Evolutionary conservation across 805 yeast species (phyloP), one percentile per base, ranked within the genome.

Genomic region (Candida loeiensis): DNA sequence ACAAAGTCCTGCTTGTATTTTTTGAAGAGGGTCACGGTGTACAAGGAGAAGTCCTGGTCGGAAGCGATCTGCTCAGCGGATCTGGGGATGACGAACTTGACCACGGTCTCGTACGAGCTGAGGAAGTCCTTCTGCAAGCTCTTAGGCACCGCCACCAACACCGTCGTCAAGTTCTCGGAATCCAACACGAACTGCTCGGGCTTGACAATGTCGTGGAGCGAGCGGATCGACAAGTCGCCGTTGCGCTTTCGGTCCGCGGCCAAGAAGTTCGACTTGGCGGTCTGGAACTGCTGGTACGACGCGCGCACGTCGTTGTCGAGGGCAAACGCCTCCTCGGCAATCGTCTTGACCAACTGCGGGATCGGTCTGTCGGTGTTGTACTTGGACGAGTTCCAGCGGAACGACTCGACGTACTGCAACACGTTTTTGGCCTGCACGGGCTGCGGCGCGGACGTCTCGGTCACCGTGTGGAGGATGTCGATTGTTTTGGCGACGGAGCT

Each of bases 181-280:
- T 80, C 78, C 49, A 85, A 69, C 12, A 93, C 90, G 59, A 93
- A 86, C 55, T 93, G 88, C 38, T 80, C 79, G 8, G 88, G 83
- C 38, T 77, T 76, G 37, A 93, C 96, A 41, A 91, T 76, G 55
- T 87, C 93, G 58, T 91, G 97, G 45, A 93, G 71, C 3, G 96
- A 85, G 60, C 86, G 82, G 41, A 91, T 90, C 3, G 96, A 82
- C 49, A 93, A 73, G 60, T 93, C 96, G 43, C 99, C 99, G 27
- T 86, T 83, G 61, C 84, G 85, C 66, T 90, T 90, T 56, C 97
- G 79, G 63, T 91, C 95, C 7, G 95, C 91, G 9, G 96, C 89
- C 36, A 81, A 74, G 45, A 89, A 73, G 57, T 82, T 85, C 32
- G 95, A 79, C 64, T 82, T 86, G 36, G 97, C 96, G 35, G 79